These are phyloP conservation scores for Herpetospermum pedunculosum DNA, from an alignment of 306 rosid species.

Conservation along the genomic window DNA sequence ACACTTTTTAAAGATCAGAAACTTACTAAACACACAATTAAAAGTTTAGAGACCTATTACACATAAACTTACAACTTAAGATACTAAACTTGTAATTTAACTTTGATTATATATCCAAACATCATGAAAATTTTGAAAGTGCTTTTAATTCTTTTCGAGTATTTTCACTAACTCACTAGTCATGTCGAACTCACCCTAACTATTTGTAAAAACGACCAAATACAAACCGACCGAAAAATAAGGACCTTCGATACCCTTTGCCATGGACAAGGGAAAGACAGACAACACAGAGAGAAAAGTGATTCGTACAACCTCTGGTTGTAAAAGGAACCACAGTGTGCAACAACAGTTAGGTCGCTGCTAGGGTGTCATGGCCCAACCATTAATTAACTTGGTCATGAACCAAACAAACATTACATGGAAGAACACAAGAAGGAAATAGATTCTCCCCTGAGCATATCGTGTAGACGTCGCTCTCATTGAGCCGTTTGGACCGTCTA, in stretches of 20 bases:
- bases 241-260: not conserved
- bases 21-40: too few species aligned
- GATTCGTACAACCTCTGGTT: not conserved
- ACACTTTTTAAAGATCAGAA: too few species aligned
- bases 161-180: too few species aligned
- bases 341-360: not conserved
- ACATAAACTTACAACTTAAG: too few species aligned
- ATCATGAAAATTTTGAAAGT: too few species aligned
- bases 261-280: not conserved
- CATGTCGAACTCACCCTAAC: not conserved
- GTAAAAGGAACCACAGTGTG: slow-evolving; percentile 1
- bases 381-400: slow-evolving; percentile 5
- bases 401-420: slow-evolving; percentile 8
- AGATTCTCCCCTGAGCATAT: not conserved
- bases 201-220: not conserved
- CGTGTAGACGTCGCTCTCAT: not conserved
- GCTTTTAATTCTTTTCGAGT: too few species aligned
- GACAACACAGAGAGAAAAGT: not conserved
- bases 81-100: too few species aligned
- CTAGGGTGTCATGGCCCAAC: slow-evolving; percentile 13
- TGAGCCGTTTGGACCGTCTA: not conserved
- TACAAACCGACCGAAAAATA: not conserved
- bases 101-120: too few species aligned
- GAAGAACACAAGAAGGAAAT: not conserved
- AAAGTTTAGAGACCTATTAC: too few species aligned